Conservation (phyloP, 2,329 filamentous ascomycete genomes). For the Colletotrichum acutatum region DNA sequence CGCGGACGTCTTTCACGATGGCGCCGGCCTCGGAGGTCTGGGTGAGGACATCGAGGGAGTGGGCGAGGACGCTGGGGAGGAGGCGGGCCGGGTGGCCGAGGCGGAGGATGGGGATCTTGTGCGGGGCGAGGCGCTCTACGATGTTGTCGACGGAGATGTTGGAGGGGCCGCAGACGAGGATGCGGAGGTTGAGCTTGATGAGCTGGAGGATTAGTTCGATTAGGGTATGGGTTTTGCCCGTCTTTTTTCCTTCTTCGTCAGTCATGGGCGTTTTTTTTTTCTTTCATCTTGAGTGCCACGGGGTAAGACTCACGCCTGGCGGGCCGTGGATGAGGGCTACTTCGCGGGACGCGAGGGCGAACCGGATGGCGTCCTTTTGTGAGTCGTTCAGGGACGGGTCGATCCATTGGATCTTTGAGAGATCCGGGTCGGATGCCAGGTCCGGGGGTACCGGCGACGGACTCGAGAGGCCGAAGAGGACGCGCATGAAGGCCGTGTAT, state of each 20-base stretch:
- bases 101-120: constrained; percentile 87
- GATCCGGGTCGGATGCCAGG: constrained; percentile 51
- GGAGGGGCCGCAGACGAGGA: constrained; percentile 95
- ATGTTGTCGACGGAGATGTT: constrained; percentile 99
- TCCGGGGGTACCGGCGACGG: constrained; percentile 60
- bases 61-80: constrained; percentile 85
- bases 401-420: constrained; percentile 66
- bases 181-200: constrained; percentile 75
- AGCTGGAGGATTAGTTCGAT: constrained; percentile 97
- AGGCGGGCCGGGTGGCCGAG: constrained; percentile 93
- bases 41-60: constrained; percentile 91
- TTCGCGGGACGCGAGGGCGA: constrained; percentile 84
- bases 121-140: constrained; percentile 86
- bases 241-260: constrained; percentile 56
- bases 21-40: constrained; percentile 89
- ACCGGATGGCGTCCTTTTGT: constrained; percentile 78
- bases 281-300: too few relatives aligned
- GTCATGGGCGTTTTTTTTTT: not conserved
- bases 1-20: constrained; percentile 89
- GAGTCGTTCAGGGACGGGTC: constrained; percentile 72
- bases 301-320: constrained; percentile 74
- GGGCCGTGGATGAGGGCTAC: constrained; percentile 94
- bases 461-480: constrained; percentile 69
- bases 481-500: constrained; percentile 69
- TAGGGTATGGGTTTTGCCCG: constrained; percentile 95